A percentile compares a stretch with the other conserved stretches of the same genome.
Conservation (phyloP, 2,329 filamentous ascomycete species). For the Macrophomina pseudophaseolina region DNA sequence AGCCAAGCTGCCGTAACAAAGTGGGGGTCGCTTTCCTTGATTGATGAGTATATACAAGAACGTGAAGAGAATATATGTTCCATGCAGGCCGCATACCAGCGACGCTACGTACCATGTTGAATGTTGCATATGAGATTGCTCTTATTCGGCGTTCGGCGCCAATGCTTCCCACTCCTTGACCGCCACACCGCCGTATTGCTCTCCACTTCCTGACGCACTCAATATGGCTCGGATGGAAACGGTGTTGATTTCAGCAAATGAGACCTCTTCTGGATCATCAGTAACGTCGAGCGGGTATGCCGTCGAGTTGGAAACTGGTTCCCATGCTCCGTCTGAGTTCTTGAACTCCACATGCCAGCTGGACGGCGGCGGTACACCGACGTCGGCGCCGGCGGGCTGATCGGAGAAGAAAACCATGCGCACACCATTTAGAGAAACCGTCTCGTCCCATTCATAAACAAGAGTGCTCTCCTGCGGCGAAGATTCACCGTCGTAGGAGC, state of each 20-base stretch:
- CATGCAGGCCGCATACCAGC: too few relatives aligned
- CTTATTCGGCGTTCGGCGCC: slow-evolving; percentile 24
- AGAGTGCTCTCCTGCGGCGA: slow-evolving; percentile 40
- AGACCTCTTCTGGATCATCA: slow-evolving; percentile 37
- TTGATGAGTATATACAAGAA: too few relatives aligned
- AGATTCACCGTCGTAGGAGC: slow-evolving; percentile 39
- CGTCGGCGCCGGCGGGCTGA: slow-evolving; percentile 27
- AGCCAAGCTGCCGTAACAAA: too few relatives aligned
- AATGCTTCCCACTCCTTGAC: slow-evolving; percentile 30
- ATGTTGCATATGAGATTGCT: too few relatives aligned
- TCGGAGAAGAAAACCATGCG: slow-evolving; percentile 31
- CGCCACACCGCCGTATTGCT: slow-evolving; percentile 27
- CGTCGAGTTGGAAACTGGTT: slow-evolving; percentile 31
- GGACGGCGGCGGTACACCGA: slow-evolving; percentile 29
- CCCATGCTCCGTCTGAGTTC: slow-evolving; percentile 20
- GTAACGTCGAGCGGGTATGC: slow-evolving; percentile 36
- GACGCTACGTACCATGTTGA: too few relatives aligned
- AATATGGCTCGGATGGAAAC: slow-evolving; percentile 25
- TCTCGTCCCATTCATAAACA: slow-evolving; percentile 39
- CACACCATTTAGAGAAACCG: slow-evolving; percentile 35
- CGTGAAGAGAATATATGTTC: too few relatives aligned
- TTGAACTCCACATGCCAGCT: slow-evolving; percentile 30
- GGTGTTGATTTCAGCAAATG: slow-evolving; percentile 31
- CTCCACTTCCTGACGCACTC: slow-evolving; percentile 25
- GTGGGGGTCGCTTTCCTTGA: too few relatives aligned